Evolutionary conservation across 169 alveolate species (phyloP).

Genomic region (Plasmodium reichenowi): DNA sequence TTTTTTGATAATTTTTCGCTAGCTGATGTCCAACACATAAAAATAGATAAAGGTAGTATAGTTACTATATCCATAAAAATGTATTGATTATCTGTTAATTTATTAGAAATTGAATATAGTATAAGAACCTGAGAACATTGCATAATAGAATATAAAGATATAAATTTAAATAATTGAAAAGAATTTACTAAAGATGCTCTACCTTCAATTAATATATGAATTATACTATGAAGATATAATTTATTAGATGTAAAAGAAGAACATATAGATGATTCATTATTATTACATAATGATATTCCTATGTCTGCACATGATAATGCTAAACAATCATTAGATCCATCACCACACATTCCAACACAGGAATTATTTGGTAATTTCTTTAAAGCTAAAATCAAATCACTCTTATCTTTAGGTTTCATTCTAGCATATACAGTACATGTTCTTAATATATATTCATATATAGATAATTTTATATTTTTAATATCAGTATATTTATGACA

Average conservation of each 20-base stretch:
- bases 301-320: conserved; percentile 92
- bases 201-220: conserved; percentile 89
- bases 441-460: conserved; percentile 1
- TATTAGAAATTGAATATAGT: not conserved
- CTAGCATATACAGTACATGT: conserved; percentile 3
- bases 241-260: conserved; percentile 90
- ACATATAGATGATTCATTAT: conserved; percentile 88
- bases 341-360: conserved; percentile 92
- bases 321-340: conserved; percentile 94
- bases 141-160: conserved; percentile 82
- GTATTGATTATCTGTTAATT: conserved; percentile 1
- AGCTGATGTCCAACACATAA: conserved; percentile 4
- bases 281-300: conserved; percentile 86
- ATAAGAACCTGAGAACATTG: conserved; percentile 1
- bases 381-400: not conserved
- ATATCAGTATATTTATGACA: not conserved
- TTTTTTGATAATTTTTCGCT: not conserved
- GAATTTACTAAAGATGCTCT: conserved; percentile 91
- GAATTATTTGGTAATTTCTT: conserved; percentile 43
- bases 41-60: not conserved
- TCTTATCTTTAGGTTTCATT: not conserved
- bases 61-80: not conserved
- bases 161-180: conserved; percentile 89
- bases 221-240: conserved; percentile 85
- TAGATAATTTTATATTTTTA: conserved; percentile 3